These are phyloP conservation scores for Flaveria floridana DNA, from an alignment of 140 eudicot species.

Conservation along the genomic window DNA sequence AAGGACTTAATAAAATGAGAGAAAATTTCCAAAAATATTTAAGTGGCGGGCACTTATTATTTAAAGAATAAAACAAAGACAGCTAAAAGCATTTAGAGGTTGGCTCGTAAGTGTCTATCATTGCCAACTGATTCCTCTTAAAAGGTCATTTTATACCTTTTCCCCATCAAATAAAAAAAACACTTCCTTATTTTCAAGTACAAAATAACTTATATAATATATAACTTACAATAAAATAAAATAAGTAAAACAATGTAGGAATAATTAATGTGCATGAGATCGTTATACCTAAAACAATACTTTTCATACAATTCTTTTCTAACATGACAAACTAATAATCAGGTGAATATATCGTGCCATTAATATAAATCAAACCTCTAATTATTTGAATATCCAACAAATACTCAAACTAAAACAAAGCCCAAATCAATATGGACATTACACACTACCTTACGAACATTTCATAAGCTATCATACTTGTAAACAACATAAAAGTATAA, in stretches of 20 bases:
- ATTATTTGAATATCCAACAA: background rate
- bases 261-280: background rate
- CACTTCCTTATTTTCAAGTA: constrained; percentile 5
- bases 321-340: background rate
- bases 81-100: constrained; percentile 28
- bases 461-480: background rate
- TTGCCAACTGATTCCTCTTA: constrained; percentile 26
- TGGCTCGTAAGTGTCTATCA: constrained; percentile 32
- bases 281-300: background rate
- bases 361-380: background rate
- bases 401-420: background rate
- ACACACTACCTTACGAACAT: background rate
- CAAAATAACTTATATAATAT: background rate
- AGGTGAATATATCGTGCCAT: background rate
- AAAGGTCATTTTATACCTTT: constrained; percentile 31
- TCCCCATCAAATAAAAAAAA: background rate
- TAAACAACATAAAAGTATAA: background rate
- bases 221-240: background rate
- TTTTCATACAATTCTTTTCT: background rate
- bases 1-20: background rate
- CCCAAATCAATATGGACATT: background rate
- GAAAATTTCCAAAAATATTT: background rate
- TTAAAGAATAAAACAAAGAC: constrained; percentile 31
- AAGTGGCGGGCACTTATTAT: constrained; percentile 27
- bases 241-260: background rate